Percentiles rank a stretch among this genome's conserved stretches.
Evolutionary conservation across 2,329 filamentous ascomycete species (phyloP).

Genomic region (Fusarium dlaminii): DNA sequence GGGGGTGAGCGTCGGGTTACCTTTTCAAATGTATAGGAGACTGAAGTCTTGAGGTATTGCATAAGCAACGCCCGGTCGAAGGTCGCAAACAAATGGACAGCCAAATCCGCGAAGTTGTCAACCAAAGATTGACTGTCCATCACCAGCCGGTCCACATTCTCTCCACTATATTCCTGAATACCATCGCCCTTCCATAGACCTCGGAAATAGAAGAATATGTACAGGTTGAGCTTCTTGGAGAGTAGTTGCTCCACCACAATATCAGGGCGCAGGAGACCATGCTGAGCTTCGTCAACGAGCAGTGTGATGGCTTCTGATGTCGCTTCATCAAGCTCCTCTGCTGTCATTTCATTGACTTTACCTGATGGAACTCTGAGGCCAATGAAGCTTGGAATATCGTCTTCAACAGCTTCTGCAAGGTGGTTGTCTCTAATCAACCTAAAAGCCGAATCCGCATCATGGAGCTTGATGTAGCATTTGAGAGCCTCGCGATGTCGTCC

Average conservation of each 20-base stretch:
- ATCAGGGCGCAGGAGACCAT: constrained; percentile 82
- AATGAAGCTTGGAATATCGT: constrained; percentile 91
- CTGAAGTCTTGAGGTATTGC: constrained; percentile 86
- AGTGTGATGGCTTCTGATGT: constrained; percentile 86
- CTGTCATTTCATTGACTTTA: constrained; percentile 70
- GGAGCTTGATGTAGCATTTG: constrained; percentile 86
- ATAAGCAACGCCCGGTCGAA: constrained; percentile 85
- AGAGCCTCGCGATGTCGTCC: constrained; percentile 86
- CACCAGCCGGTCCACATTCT: constrained; percentile 65
- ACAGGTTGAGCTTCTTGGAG: constrained; percentile 72
- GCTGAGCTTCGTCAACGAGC: constrained; percentile 89
- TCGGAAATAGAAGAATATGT: constrained; percentile 91
- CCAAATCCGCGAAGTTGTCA: constrained; percentile 86
- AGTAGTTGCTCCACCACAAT: constrained; percentile 83
- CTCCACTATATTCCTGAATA: constrained; percentile 62
- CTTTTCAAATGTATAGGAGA: constrained; percentile 87
- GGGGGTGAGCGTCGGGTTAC: constrained; percentile 48
- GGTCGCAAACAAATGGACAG: constrained; percentile 84
- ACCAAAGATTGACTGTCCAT: constrained; percentile 75
- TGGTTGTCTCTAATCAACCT: constrained; percentile 86
- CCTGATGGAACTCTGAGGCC: constrained; percentile 82
- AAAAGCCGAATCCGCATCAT: constrained; percentile 92
- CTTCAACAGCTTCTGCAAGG: constrained; percentile 86
- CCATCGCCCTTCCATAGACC: constrained; percentile 84
- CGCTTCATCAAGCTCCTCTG: constrained; percentile 78